These are phyloP conservation scores for Solanum corneliomulleri DNA, from an alignment of 257 asterid genomes.

Conservation along the genomic window DNA sequence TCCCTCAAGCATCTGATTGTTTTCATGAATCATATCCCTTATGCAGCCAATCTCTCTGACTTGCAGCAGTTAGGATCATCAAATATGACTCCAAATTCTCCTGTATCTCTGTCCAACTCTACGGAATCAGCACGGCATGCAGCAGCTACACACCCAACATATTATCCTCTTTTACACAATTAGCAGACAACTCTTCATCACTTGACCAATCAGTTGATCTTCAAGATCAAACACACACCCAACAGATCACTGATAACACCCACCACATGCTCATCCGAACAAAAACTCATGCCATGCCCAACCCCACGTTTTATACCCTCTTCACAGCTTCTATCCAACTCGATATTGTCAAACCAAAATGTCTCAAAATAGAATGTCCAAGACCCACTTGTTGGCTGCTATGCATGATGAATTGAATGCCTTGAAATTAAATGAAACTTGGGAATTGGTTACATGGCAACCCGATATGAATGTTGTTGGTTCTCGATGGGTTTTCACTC, in stretches of 20 bases:
- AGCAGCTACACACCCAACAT: not conserved
- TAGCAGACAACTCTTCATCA: not conserved
- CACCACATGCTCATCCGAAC: not conserved
- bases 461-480: not conserved
- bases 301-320: not conserved
- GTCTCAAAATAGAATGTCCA: too few species aligned
- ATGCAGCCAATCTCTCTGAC: too few species aligned
- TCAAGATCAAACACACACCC: not conserved
- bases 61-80: not conserved
- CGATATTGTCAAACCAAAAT: too few species aligned
- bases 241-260: not conserved
- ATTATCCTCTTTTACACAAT: not conserved
- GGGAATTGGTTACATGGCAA: not conserved
- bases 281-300: not conserved
- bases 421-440: not conserved
- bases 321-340: not conserved
- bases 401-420: not conserved
- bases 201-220: not conserved
- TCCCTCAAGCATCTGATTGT: not conserved
- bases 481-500: not conserved
- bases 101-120: not conserved
- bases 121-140: not conserved
- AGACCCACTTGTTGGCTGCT: too few species aligned
- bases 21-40: too few species aligned
- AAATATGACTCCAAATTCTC: not conserved